Evolutionary conservation across 768 basidiomycete genomes (phyloP).

Genomic region (Rhizopogon vesiculosus): DNA sequence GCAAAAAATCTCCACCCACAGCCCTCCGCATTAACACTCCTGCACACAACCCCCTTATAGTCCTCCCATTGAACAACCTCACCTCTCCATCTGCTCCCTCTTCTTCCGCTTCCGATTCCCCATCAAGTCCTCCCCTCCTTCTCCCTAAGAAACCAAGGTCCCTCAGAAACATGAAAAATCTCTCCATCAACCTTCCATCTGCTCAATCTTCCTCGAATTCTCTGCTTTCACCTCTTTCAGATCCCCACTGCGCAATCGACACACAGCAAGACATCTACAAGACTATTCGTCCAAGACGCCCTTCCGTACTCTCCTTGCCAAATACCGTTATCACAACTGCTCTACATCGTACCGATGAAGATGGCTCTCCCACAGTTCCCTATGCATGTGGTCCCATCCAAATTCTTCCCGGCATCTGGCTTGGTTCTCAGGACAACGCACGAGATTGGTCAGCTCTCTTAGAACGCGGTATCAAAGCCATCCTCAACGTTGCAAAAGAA

Average conservation of each 20-base stretch:
- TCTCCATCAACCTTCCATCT: constrained; percentile 65
- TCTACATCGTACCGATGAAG: constrained; percentile 63
- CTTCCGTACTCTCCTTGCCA: constrained; percentile 70
- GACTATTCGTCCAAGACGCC: constrained; percentile 46
- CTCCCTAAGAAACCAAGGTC: constrained; percentile 34
- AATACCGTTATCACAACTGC: constrained; percentile 43
- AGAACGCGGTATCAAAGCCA: constrained; percentile 68
- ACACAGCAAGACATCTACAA: constrained; percentile 25
- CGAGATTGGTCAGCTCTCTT: constrained; percentile 71
- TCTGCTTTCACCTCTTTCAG: constrained; percentile 27
- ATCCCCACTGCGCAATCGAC: constrained; percentile 28
- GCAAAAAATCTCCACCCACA: constrained; percentile 50
- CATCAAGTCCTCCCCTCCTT: constrained; percentile 30
- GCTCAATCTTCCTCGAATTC: constrained; percentile 55
- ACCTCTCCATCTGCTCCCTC: constrained; percentile 46
- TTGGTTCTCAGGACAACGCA: constrained; percentile 91
- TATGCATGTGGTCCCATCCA: constrained; percentile 81
- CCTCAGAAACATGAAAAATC: constrained; percentile 69
- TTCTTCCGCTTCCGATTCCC: constrained; percentile 49
- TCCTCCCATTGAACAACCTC: constrained; percentile 41
- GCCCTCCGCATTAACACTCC: constrained; percentile 58
- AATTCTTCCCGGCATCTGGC: constrained; percentile 81
- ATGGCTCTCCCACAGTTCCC: constrained; percentile 54
- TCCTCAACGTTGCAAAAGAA: constrained; percentile 93
- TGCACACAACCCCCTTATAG: constrained; percentile 42